Conservation (phyloP, 192 early-diverging fungal genomes). For the Coemansia sp. region DNA sequence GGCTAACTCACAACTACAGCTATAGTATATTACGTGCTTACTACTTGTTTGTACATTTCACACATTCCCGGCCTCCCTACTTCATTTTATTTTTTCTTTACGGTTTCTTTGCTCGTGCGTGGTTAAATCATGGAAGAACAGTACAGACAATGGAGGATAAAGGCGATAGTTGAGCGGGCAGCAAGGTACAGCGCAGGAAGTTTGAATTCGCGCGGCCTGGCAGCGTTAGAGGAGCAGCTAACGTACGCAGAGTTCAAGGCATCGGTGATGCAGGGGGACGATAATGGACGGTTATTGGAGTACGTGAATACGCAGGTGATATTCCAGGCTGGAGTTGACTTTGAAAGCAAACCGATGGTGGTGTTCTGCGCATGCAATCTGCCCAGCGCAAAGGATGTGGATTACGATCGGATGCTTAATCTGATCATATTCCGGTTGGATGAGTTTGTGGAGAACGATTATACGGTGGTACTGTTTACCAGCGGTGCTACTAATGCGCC, state of each 20-base stretch:
- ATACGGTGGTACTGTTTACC: constrained; percentile 84
- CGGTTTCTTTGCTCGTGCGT: too few species aligned
- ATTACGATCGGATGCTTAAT: constrained; percentile 80
- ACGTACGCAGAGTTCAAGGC: constrained; percentile 31
- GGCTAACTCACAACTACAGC: too few species aligned
- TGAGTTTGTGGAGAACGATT: constrained; percentile 86
- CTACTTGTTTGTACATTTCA: too few species aligned
- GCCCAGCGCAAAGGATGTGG: constrained; percentile 66
- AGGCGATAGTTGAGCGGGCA: constrained; percentile 17
- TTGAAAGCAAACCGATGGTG: constrained; percentile 78
- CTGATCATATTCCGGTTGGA: constrained; percentile 65
- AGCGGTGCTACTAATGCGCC: constrained; percentile 72
- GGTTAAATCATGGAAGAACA: constrained; percentile 41
- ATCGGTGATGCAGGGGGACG: constrained; percentile 46
- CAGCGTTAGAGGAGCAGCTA: constrained; percentile 8
- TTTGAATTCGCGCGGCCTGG: not conserved
- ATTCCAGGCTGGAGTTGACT: constrained; percentile 72
- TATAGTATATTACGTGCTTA: too few species aligned
- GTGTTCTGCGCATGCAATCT: constrained; percentile 82
- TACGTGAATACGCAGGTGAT: constrained; percentile 48
- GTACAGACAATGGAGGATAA: constrained; percentile 36
- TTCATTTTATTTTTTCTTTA: too few species aligned
- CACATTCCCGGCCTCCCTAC: too few species aligned
- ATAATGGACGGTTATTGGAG: constrained; percentile 37
- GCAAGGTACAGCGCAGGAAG: constrained; percentile 1